phyloP scores from a whole-genome alignment of 768 basidiomycete genomes.

The Suillus americanus region DNA sequence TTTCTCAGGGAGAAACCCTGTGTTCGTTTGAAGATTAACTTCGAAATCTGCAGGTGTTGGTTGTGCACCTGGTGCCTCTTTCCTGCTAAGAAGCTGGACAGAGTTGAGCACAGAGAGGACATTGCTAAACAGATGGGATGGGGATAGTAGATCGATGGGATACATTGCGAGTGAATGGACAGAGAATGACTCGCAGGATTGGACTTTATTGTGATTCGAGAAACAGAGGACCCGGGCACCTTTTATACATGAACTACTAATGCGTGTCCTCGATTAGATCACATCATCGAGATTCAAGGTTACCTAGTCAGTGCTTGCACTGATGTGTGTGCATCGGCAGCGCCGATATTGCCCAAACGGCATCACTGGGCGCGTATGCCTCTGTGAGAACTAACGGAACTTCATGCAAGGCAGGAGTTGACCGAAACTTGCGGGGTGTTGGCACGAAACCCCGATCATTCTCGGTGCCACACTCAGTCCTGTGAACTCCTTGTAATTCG shows the following conservation, averaged over 20 bases:
- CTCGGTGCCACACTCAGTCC: slow-evolving; percentile 23
- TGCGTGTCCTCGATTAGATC: slow-evolving; percentile 27
- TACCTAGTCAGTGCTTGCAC: slow-evolving; percentile 33
- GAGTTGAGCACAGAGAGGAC: slow-evolving; percentile 48
- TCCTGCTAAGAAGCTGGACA: slow-evolving; percentile 34
- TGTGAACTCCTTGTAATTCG: slow-evolving; percentile 16
- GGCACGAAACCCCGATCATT: slow-evolving; percentile 16
- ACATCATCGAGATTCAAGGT: slow-evolving; percentile 30
- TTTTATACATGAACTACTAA: slow-evolving; percentile 34
- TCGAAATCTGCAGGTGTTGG: slow-evolving; percentile 51
- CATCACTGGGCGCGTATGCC: slow-evolving; percentile 21
- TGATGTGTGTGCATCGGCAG: slow-evolving; percentile 25
- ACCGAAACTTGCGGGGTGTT: slow-evolving; percentile 6
- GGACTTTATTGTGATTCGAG: slow-evolving; percentile 5
- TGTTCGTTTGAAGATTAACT: slow-evolving; percentile 43
- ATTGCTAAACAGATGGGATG: slow-evolving; percentile 49
- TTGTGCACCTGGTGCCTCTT: slow-evolving; percentile 29
- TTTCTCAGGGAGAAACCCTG: slow-evolving; percentile 82
- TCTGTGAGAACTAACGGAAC: slow-evolving; percentile 8
- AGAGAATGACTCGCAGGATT: slow-evolving; percentile 9
- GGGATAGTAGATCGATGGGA: slow-evolving; percentile 45
- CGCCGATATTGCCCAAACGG: slow-evolving; percentile 23
- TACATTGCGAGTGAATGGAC: slow-evolving; percentile 22
- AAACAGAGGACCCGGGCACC: slow-evolving; percentile 2
- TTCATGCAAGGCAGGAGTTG: slow-evolving; percentile 4